These are phyloP conservation scores for Diaporthe destruens DNA, from an alignment of 2,329 filamentous ascomycete genomes.

Conservation along the genomic window DNA sequence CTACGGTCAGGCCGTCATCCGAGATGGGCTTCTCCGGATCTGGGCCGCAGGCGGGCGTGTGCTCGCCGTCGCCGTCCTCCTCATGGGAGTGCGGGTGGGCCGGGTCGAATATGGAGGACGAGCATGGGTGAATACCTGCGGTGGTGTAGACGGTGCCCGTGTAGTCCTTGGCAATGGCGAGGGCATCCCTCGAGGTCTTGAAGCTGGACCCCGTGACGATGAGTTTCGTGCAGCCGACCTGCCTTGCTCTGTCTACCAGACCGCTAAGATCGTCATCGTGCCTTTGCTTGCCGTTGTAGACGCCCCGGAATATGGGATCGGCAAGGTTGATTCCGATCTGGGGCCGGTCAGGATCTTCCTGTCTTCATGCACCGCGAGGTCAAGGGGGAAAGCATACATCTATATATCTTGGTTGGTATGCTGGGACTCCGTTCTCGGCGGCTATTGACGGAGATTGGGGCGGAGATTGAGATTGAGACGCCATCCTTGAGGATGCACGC, in stretches of 20 bases:
- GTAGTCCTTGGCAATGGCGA: slow-evolving; percentile 79
- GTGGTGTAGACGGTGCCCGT: slow-evolving; percentile 88
- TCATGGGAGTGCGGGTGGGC: slow-evolving; percentile 59
- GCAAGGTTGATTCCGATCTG: slow-evolving; percentile 95
- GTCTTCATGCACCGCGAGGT: neutral
- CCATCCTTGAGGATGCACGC: slow-evolving; percentile 39
- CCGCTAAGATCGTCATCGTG: slow-evolving; percentile 81
- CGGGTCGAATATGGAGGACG: slow-evolving; percentile 80
- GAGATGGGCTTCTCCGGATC: slow-evolving; percentile 61
- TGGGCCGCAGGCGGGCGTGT: slow-evolving; percentile 67
- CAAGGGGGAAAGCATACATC: slow-evolving; percentile 62
- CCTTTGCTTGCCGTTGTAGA: slow-evolving; percentile 82
- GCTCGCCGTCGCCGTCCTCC: slow-evolving; percentile 58
- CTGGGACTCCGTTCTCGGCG: slow-evolving; percentile 36
- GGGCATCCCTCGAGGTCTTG: slow-evolving; percentile 78
- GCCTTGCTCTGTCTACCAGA: slow-evolving; percentile 81
- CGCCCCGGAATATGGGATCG: slow-evolving; percentile 88
- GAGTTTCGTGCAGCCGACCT: slow-evolving; percentile 87
- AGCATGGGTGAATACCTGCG: slow-evolving; percentile 94
- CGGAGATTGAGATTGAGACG: slow-evolving; percentile 40
- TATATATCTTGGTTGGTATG: slow-evolving; percentile 68
- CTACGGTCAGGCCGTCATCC: slow-evolving; percentile 58
- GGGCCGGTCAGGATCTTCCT: slow-evolving; percentile 37
- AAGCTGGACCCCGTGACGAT: slow-evolving; percentile 95
- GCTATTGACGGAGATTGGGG: slow-evolving; percentile 31